phyloP scores from a whole-genome alignment of 108 stramenopile species.

The Asterionellopsis glacialis region DNA sequence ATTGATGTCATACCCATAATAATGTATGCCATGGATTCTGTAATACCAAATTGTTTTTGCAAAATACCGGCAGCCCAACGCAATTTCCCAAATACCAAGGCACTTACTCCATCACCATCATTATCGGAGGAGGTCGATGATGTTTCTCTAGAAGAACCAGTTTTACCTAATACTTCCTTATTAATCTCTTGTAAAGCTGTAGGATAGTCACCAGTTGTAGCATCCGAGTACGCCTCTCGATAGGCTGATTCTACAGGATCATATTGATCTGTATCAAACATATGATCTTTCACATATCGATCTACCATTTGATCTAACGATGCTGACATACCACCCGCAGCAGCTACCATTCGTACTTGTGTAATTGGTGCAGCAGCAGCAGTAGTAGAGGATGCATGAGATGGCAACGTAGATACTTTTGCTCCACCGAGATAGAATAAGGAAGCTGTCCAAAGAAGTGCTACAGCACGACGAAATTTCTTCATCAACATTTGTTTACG shows the following conservation, averaged over 20 bases:
- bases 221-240: slow-evolving; percentile 54
- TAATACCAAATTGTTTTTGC: slow-evolving; percentile 23
- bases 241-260: slow-evolving; percentile 79
- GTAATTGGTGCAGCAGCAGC: slow-evolving; percentile 5
- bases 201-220: slow-evolving; percentile 25
- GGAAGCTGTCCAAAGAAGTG: slow-evolving; percentile 4
- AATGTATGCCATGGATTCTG: slow-evolving; percentile 30
- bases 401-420: slow-evolving; percentile 3
- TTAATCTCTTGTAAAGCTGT: slow-evolving; percentile 30
- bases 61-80: slow-evolving; percentile 16
- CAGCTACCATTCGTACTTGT: slow-evolving; percentile 3
- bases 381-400: slow-evolving; percentile 20
- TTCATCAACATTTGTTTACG: slow-evolving; percentile 6
- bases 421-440: slow-evolving; percentile 24
- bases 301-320: slow-evolving; percentile 63
- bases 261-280: slow-evolving; percentile 77
- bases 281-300: slow-evolving; percentile 58
- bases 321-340: slow-evolving; percentile 9
- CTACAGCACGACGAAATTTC: slow-evolving; percentile 13
- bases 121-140: background rate
- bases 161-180: slow-evolving; percentile 31
- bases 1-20: slow-evolving; percentile 15
- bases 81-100: slow-evolving; percentile 12
- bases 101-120: slow-evolving; percentile 5
- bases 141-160: too few relatives aligned